Base-by-base conservation (phyloP, 352 stramenopile genomes). In the Phytophthora tubulina region DNA sequence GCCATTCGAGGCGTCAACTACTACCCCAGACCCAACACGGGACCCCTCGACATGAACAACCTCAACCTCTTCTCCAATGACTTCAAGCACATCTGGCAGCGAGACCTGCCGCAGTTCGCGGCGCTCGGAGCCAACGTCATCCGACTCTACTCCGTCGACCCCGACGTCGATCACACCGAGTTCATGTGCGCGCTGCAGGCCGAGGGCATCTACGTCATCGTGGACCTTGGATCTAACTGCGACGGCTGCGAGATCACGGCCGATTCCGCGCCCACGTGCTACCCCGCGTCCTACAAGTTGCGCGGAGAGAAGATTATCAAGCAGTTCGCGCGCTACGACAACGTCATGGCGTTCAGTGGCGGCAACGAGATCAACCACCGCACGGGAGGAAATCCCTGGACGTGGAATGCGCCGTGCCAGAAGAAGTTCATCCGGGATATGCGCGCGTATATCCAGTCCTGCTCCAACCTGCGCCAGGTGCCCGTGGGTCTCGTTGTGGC, bases 351-450 rank as follows among this genome's bases (percentile, higher is more conserved):
- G n/a, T 93, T 93, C 67, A 89, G 80, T 27, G 85, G 73, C 10
- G 89, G 88, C 44, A 96, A 97, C 70, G 89, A 97, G 74, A 82
- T 95, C 39, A 96, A 94, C 75, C 80, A 95, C 70, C 79, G 76
- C 67, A 83, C 80, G 4, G 63, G 57, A 30, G 81, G 75, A 15
- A 81, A 84, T 14, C 54, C 63, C 2, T 72, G 79, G 55, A 72
- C 84, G 35, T 81, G 69, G 67, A 95, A 96, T 71, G 86, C 84
- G 31, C 81, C 91, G 32, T 97, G 91, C 70, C 88, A 96, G 59
- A 97, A 97, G 66, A 97, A 95, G 68, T 96, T 96, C 66, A 75
- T 97, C 41, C 78, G 82, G 0, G 91, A 97, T 75, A 97, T 97
- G 88, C 79, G 90, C 51, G 76, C 76, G 36, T 97, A 82, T 74